These are phyloP conservation scores for Chlorella sp. DNA, from an alignment of 139 green algal species.

Conservation along the genomic window DNA sequence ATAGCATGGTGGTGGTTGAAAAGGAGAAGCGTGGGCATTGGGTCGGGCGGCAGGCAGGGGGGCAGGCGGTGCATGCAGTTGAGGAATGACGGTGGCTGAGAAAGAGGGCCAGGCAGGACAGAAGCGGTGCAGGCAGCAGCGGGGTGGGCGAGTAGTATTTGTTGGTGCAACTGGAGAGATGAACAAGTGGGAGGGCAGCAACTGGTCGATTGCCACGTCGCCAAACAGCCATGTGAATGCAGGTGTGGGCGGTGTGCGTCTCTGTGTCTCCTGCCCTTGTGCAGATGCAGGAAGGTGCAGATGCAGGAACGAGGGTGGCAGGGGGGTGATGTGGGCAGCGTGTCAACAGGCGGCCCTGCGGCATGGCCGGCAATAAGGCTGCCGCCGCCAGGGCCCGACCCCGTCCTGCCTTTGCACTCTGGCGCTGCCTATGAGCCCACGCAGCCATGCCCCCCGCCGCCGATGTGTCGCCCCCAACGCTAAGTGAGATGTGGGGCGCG, in stretches of 20 bases:
- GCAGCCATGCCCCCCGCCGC: background rate
- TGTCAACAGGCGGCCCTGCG: background rate
- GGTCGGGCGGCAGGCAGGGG: background rate
- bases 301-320: background rate
- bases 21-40: background rate
- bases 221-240: too few relatives aligned
- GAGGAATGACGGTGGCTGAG: too few relatives aligned
- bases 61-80: background rate
- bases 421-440: constrained; percentile 21
- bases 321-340: background rate
- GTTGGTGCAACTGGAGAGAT: too few relatives aligned
- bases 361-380: background rate
- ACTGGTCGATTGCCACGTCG: too few relatives aligned
- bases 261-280: too few relatives aligned
- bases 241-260: too few relatives aligned
- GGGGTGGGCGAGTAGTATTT: too few relatives aligned
- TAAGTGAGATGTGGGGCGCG: background rate
- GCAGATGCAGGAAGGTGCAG: background rate
- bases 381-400: background rate
- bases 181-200: too few relatives aligned
- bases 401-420: background rate
- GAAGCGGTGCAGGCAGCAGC: too few relatives aligned
- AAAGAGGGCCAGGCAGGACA: too few relatives aligned
- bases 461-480: background rate
- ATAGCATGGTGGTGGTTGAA: background rate